Evolutionary conservation across 257 asterid species (phyloP).

Genomic region (Nicotiana tomentosiformis): DNA sequence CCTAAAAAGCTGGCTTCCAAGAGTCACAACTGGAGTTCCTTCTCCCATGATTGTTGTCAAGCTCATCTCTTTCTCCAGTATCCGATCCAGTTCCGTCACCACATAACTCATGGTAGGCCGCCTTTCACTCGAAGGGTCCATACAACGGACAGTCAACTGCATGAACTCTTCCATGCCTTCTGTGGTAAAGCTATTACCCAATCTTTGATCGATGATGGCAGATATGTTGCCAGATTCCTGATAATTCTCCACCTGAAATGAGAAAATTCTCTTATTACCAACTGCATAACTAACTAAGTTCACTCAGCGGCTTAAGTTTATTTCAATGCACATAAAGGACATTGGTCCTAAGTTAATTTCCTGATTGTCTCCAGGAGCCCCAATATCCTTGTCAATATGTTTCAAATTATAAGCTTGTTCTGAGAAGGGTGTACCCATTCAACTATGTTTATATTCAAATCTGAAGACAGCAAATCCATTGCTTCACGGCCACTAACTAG

Average conservation of each 20-base stretch:
- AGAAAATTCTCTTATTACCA: background rate
- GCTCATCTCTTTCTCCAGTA: slow-evolving; percentile 86
- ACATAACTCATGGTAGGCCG: slow-evolving; percentile 70
- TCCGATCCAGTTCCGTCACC: slow-evolving; percentile 70
- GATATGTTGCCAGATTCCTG: slow-evolving; percentile 54
- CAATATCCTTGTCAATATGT: background rate
- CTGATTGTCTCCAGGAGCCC: background rate
- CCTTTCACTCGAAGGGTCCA: slow-evolving; percentile 66
- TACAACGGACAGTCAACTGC: slow-evolving; percentile 50
- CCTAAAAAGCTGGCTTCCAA: slow-evolving; percentile 89
- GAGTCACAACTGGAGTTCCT: slow-evolving; percentile 82
- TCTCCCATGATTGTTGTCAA: slow-evolving; percentile 89
- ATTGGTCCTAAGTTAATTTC: background rate
- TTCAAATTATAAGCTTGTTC: background rate
- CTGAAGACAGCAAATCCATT: slow-evolving; percentile 45
- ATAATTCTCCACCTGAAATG: slow-evolving; percentile 57
- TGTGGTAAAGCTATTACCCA: slow-evolving; percentile 70
- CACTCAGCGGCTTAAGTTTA: background rate
- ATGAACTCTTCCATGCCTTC: slow-evolving; percentile 86
- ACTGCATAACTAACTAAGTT: background rate
- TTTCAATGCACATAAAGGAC: background rate
- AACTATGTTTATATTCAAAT: slow-evolving; percentile 47
- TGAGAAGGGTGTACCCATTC: slow-evolving; percentile 56
- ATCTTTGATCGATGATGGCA: slow-evolving; percentile 54
- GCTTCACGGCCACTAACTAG: slow-evolving; percentile 76